Evolutionary conservation across 306 rosid genomes (phyloP).

Genomic region (Cicer judaicum): DNA sequence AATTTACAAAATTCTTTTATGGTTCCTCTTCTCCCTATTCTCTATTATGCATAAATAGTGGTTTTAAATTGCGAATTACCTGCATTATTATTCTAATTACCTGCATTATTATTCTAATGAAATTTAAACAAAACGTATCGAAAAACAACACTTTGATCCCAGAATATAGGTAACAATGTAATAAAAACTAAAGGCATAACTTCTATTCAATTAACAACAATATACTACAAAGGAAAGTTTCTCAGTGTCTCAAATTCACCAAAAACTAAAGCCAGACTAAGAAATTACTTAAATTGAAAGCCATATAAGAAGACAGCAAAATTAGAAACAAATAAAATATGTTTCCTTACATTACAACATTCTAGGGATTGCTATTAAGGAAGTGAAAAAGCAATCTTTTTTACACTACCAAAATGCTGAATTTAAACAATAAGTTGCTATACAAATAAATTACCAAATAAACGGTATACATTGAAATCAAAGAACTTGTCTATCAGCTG

Average conservation of each 20-base stretch:
- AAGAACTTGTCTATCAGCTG: slow-evolving; percentile 95
- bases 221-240: background rate
- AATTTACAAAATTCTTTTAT: no score
- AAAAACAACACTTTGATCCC: slow-evolving; percentile 1
- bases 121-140: no score
- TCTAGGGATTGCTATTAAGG: slow-evolving; percentile 29
- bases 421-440: slow-evolving; percentile 41
- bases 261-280: slow-evolving; percentile 26
- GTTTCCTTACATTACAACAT: slow-evolving; percentile 33
- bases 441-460: slow-evolving; percentile 38
- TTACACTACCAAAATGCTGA: slow-evolving; percentile 9
- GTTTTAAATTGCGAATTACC: no score
- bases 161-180: background rate
- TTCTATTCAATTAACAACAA: background rate
- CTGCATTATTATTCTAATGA: no score
- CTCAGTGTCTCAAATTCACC: slow-evolving; percentile 27
- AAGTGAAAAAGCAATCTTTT: slow-evolving; percentile 33
- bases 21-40: no score
- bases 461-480: slow-evolving; percentile 49
- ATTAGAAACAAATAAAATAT: slow-evolving; percentile 20
- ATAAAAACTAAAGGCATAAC: background rate
- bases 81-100: no score
- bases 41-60: no score
- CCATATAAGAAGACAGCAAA: slow-evolving; percentile 34
- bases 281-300: slow-evolving; percentile 30